Evolutionary conservation across 139 green algal genomes (phyloP).

Genomic region (Yamagishiella unicocca): DNA sequence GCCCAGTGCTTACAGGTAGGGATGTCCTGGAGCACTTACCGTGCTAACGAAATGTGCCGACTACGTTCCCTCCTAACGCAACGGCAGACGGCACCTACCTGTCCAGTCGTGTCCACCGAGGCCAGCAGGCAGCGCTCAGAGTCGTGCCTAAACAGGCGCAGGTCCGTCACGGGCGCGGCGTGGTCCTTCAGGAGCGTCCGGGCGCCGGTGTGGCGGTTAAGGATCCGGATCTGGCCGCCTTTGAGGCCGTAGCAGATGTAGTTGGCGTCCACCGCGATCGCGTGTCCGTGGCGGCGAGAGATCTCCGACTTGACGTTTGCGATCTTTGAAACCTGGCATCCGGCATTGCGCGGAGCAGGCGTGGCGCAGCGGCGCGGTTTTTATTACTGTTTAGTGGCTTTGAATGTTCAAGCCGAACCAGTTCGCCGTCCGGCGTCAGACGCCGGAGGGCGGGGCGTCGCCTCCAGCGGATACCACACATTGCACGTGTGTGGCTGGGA

Average conservation of each 20-base stretch:
- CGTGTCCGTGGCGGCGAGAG: constrained; percentile 9
- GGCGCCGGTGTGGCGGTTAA: constrained; percentile 69
- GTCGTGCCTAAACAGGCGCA: constrained; percentile 60
- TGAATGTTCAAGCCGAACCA: no score
- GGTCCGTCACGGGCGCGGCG: constrained; percentile 65
- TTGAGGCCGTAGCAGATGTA: constrained; percentile 90
- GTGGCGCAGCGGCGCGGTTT: background rate
- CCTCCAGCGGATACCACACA: no score
- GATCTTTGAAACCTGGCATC: constrained; percentile 46
- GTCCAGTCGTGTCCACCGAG: background rate
- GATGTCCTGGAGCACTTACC: no score
- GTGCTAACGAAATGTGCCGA: no score
- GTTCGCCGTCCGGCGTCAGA: no score
- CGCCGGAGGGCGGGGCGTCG: no score
- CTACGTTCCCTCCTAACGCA: background rate
- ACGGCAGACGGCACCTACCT: no score
- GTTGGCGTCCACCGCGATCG: constrained; percentile 71
- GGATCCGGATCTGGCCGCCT: constrained; percentile 80
- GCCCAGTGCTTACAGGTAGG: no score
- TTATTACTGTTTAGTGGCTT: no score
- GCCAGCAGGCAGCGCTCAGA: constrained; percentile 1
- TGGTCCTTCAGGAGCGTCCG: constrained; percentile 83
- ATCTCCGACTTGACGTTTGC: constrained; percentile 34
- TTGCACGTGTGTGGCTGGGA: no score
- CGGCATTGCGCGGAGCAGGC: no score